These are phyloP conservation scores for Trichoderma polysporum DNA, from an alignment of 2,329 filamentous ascomycete species.

Conservation along the genomic window DNA sequence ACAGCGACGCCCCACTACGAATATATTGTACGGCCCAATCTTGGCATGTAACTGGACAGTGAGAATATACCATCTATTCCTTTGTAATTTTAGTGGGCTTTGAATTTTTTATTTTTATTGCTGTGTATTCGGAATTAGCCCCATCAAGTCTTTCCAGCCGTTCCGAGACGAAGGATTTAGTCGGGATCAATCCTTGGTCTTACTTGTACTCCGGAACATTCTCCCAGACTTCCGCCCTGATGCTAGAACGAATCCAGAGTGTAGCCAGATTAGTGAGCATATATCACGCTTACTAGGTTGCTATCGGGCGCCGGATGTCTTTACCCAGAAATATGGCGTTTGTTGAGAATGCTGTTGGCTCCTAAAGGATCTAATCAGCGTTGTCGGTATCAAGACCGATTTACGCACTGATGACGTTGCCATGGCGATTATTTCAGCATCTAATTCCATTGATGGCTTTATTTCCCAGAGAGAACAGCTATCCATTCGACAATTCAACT, in stretches of 20 bases:
- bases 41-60: neutral
- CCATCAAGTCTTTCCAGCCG: neutral
- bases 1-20: neutral
- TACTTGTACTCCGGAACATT: neutral
- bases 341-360: neutral
- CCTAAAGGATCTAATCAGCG: neutral
- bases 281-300: neutral
- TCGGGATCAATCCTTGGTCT: neutral
- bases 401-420: neutral
- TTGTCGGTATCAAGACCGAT: neutral
- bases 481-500: neutral
- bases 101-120: neutral
- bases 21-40: neutral
- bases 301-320: neutral
- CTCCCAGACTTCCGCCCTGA: neutral
- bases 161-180: neutral
- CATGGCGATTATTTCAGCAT: neutral
- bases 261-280: neutral
- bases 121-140: neutral
- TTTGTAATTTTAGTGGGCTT: neutral
- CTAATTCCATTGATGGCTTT: neutral
- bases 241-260: neutral
- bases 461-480: neutral
- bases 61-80: neutral
- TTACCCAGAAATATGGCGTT: neutral